These are phyloP conservation scores for Chlorella sp. DNA, from an alignment of 139 green algal species.

Conservation along the genomic window DNA sequence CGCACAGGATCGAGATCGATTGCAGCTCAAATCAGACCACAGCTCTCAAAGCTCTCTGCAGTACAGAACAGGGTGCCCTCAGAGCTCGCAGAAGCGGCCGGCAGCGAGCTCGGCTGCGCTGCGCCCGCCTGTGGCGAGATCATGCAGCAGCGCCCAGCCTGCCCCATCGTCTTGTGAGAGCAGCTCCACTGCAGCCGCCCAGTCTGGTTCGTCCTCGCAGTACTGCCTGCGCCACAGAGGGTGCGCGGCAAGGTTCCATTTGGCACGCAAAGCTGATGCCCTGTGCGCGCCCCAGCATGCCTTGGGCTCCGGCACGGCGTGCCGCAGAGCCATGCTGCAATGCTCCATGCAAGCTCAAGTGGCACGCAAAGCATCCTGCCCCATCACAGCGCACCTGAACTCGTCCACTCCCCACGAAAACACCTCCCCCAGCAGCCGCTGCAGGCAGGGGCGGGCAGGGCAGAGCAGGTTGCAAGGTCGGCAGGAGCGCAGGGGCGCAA, in stretches of 20 bases:
- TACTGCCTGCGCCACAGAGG: constrained; percentile 20
- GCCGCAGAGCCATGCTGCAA: no score
- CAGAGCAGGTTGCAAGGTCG: background rate
- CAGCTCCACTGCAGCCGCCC: constrained; percentile 44
- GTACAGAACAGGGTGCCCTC: background rate
- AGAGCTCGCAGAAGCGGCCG: constrained; percentile 31
- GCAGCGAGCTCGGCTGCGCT: constrained; percentile 17
- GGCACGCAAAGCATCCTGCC: no score
- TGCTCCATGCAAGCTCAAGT: no score
- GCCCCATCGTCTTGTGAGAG: constrained; percentile 51
- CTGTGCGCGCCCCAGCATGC: no score
- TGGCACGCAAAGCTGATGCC: no score
- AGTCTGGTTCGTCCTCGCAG: constrained; percentile 47
- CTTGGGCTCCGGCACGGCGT: no score
- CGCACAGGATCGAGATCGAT: no score
- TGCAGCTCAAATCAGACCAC: background rate
- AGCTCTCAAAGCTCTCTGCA: background rate
- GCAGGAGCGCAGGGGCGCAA: no score
- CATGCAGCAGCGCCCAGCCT: constrained; percentile 62
- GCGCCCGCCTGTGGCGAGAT: constrained; percentile 31
- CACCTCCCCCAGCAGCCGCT: constrained; percentile 43
- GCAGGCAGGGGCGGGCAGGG: background rate
- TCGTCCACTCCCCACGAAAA: constrained; percentile 41
- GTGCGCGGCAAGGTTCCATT: no score
- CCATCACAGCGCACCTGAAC: constrained; percentile 11